Conservation (phyloP, 2,329 filamentous ascomycete genomes). For the Nannizziopsis barbatae region DNA sequence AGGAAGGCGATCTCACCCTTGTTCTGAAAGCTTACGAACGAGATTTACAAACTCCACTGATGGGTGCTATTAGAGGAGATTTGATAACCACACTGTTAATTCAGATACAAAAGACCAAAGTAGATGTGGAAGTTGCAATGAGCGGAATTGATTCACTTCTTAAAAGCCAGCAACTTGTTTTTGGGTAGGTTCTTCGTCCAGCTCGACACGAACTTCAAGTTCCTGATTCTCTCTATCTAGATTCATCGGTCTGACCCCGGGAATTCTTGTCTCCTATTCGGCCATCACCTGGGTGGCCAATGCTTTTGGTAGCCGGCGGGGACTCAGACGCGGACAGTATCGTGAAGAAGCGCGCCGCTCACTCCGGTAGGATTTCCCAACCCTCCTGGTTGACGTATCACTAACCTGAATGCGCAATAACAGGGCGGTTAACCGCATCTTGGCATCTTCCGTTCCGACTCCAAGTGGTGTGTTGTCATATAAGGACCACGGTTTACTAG, state of each 20-base stretch:
- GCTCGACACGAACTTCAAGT: background rate
- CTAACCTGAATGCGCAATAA: background rate
- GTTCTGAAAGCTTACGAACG: slow-evolving; percentile 85
- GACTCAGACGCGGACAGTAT: slow-evolving; percentile 52
- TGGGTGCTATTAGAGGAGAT: slow-evolving; percentile 74
- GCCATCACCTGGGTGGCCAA: slow-evolving; percentile 59
- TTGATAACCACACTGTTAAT: slow-evolving; percentile 83
- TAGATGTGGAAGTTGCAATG: slow-evolving; percentile 92
- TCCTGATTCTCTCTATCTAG: slow-evolving; percentile 28
- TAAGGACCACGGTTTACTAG: slow-evolving; percentile 79
- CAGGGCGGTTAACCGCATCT: slow-evolving; percentile 71
- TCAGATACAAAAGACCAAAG: slow-evolving; percentile 97
- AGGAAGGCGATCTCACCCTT: slow-evolving; percentile 84
- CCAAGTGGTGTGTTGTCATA: slow-evolving; percentile 70
- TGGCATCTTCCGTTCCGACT: slow-evolving; percentile 57
- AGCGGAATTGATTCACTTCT: slow-evolving; percentile 88
- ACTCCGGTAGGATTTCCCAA: slow-evolving; percentile 45
- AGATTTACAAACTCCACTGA: slow-evolving; percentile 70
- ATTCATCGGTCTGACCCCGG: slow-evolving; percentile 89
- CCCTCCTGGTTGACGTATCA: background rate
- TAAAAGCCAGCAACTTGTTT: slow-evolving; percentile 92
- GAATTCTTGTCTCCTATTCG: slow-evolving; percentile 75
- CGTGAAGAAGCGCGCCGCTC: slow-evolving; percentile 63
- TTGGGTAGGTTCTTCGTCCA: slow-evolving; percentile 43
- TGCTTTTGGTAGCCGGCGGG: slow-evolving; percentile 58